Conservation (phyloP, 202 grass and related monocot species). For the Eragrostis tef region DNA sequence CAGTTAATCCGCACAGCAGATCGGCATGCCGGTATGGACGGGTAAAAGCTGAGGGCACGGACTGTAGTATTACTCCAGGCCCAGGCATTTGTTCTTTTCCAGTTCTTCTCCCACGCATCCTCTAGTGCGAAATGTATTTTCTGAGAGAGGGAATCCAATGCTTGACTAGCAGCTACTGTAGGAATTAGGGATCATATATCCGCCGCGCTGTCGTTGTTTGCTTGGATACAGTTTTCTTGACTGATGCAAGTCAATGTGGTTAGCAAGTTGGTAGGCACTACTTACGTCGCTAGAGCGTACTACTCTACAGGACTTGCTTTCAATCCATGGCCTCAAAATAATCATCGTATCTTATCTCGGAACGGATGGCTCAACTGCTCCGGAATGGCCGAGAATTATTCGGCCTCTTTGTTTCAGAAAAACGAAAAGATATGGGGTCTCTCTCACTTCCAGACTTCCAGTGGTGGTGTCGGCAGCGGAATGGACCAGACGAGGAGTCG, state of each 20-base stretch:
- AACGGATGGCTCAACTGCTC: conserved; percentile 31
- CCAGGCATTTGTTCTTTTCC: conserved; percentile 37
- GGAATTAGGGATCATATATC: conserved; percentile 15
- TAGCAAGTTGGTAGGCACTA: background rate
- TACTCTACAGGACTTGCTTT: background rate
- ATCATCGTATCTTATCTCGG: conserved; percentile 2
- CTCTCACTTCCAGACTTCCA: background rate
- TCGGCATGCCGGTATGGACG: conserved; percentile 33
- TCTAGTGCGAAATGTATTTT: conserved; percentile 16
- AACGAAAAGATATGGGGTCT: background rate
- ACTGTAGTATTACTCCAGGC: background rate
- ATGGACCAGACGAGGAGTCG: conserved; percentile 15
- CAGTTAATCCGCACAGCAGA: conserved; percentile 36
- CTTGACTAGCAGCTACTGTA: background rate
- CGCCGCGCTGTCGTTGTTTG: conserved; percentile 28
- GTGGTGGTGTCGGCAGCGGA: conserved; percentile 12
- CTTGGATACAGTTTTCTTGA: conserved; percentile 6
- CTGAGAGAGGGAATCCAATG: conserved; percentile 49
- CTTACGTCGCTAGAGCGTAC: background rate
- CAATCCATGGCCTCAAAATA: background rate
- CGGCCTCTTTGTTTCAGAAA: background rate
- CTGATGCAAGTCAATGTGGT: conserved; percentile 2
- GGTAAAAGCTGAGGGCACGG: conserved; percentile 16
- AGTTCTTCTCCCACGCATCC: background rate
- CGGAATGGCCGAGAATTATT: background rate